phyloP scores from a whole-genome alignment of 2,329 filamentous ascomycete genomes.

The Zasmidium cellare region DNA sequence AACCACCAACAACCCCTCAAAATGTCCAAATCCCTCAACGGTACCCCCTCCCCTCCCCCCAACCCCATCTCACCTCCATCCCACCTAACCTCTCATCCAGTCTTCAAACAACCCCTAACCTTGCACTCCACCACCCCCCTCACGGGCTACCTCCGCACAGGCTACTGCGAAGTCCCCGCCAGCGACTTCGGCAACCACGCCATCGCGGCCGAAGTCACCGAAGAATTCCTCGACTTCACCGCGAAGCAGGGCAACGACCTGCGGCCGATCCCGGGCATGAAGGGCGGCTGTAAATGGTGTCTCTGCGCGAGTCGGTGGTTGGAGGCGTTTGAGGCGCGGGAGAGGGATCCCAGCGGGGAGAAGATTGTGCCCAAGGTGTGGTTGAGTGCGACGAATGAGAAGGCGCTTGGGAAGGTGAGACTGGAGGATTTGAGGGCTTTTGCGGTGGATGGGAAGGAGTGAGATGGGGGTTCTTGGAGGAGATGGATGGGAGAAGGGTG shows the following conservation, averaged over 20 bases:
- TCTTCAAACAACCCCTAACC: slow-evolving; percentile 59
- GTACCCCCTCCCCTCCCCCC: slow-evolving; percentile 7
- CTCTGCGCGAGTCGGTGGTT: slow-evolving; percentile 59
- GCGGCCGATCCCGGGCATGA: slow-evolving; percentile 52
- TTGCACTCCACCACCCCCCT: slow-evolving; percentile 59
- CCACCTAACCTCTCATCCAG: slow-evolving; percentile 34
- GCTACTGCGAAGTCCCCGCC: slow-evolving; percentile 58
- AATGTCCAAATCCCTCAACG: slow-evolving; percentile 39
- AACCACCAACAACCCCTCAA: slow-evolving; percentile 18
- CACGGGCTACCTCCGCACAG: slow-evolving; percentile 62
- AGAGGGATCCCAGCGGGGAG: slow-evolving; percentile 42
- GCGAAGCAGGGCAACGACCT: slow-evolving; percentile 61
- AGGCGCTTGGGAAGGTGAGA: slow-evolving; percentile 49
- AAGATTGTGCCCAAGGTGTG: slow-evolving; percentile 51
- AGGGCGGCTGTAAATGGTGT: slow-evolving; percentile 62
- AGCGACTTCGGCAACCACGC: slow-evolving; percentile 61
- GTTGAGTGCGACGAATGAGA: slow-evolving; percentile 54
- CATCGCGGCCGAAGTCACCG: slow-evolving; percentile 58
- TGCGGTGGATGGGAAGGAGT: slow-evolving; percentile 44
- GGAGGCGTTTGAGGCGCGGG: slow-evolving; percentile 59
- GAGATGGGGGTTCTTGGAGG: background rate
- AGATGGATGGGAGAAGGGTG: background rate
- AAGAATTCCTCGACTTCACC: slow-evolving; percentile 62
- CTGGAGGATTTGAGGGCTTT: slow-evolving; percentile 54
- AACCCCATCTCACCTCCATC: background rate